Conservation (phyloP, 192 early-diverging fungal genomes). For the Mortierella hygrophila region DNA sequence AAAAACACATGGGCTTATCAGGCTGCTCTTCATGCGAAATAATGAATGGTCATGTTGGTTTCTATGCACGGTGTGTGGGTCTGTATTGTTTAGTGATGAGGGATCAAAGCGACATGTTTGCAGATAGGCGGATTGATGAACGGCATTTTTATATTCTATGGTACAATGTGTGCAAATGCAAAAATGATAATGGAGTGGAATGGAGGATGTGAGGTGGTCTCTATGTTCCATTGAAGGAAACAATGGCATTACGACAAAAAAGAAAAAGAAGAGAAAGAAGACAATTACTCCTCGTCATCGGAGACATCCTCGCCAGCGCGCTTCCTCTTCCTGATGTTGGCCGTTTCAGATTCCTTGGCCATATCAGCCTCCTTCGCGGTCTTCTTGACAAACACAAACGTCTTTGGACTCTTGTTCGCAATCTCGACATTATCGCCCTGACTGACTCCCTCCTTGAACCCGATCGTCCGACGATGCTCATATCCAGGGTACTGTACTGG, state of each 20-base stretch:
- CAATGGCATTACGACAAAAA: not conserved
- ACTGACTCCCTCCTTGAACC: conserved; percentile 87
- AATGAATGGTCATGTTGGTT: too few species aligned
- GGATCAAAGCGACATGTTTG: not conserved
- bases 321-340: conserved; percentile 47
- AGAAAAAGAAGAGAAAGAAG: not conserved
- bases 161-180: conserved; percentile 1
- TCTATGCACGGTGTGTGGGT: too few species aligned
- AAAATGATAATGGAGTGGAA: not conserved
- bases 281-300: conserved; percentile 40
- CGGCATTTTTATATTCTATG: not conserved
- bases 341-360: conserved; percentile 46
- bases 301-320: conserved; percentile 52
- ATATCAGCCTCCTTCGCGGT: conserved; percentile 60
- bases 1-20: not conserved
- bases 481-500: conserved; percentile 85
- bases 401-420: conserved; percentile 69
- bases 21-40: too few species aligned
- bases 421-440: conserved; percentile 86
- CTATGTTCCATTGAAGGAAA: not conserved
- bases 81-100: not conserved
- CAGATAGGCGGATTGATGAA: not conserved
- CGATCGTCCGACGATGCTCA: conserved; percentile 94
- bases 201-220: not conserved
- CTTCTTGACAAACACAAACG: conserved; percentile 76